Evolutionary conservation across 495 filamentous ascomycete species (phyloP).

Genomic region (Neurospora tetraspora): DNA sequence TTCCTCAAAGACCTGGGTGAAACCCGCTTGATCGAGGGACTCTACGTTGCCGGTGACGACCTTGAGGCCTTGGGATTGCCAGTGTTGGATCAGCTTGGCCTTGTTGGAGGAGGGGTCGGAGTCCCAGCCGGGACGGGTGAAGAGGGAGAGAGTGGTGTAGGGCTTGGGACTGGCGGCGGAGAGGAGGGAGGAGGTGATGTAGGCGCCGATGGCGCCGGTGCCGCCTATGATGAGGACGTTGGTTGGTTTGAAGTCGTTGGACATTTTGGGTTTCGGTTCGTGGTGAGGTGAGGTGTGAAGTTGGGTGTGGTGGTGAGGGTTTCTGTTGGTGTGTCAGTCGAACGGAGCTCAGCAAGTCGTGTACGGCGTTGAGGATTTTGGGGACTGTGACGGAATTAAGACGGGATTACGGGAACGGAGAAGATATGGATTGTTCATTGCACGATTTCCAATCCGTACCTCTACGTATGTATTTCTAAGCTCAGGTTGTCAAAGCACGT

Average conservation of each 20-base stretch:
- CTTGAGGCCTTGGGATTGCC: conserved; percentile 40
- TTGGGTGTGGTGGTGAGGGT: not conserved
- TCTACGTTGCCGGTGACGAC: conserved; percentile 51
- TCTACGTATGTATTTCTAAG: not conserved
- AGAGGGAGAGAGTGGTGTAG: conserved; percentile 46
- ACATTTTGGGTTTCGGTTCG: conserved; percentile 8
- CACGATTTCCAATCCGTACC: not conserved
- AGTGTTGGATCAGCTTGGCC: conserved; percentile 37
- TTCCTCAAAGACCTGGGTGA: conserved; percentile 44
- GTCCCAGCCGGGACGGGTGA: conserved; percentile 41
- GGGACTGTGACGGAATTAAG: too few relatives aligned
- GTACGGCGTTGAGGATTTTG: not conserved
- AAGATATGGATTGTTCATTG: not conserved
- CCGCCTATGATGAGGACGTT: conserved; percentile 61
- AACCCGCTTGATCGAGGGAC: conserved; percentile 29
- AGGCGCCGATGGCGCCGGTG: conserved; percentile 56
- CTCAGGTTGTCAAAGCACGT: not conserved
- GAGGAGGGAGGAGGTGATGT: conserved; percentile 52
- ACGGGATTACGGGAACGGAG: not conserved
- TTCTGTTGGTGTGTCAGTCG: not conserved
- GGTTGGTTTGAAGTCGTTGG: conserved; percentile 19
- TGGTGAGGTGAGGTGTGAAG: not conserved
- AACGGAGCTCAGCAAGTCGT: not conserved
- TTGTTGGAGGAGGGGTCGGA: conserved; percentile 35
- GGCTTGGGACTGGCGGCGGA: conserved; percentile 27